Evolutionary conservation across 805 yeast species (phyloP).

Genomic region (Pichia ethanolica): DNA sequence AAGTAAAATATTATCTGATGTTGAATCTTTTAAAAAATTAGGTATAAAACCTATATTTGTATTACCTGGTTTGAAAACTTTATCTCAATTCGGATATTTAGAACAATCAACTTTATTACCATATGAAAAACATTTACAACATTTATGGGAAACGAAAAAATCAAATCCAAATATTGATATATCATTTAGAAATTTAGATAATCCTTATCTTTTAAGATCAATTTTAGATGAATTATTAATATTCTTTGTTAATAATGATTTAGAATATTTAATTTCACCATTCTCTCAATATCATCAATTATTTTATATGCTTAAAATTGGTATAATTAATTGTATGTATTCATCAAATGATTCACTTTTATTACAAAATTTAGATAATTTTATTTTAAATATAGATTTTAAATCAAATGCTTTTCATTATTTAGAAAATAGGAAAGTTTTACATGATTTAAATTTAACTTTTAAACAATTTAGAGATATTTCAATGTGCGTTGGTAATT

Average conservation of each 20-base stretch:
- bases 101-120: conserved; percentile 24
- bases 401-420: conserved; percentile 58
- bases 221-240: conserved; percentile 49
- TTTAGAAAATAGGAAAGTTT: conserved; percentile 49
- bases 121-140: conserved; percentile 36
- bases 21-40: conserved; percentile 49
- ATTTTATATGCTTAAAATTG: conserved; percentile 53
- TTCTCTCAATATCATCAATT: conserved; percentile 75
- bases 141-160: conserved; percentile 38
- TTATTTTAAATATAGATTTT: conserved; percentile 66
- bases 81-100: conserved; percentile 22
- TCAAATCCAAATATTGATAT: conserved; percentile 30
- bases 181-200: conserved; percentile 45
- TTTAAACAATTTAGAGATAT: conserved; percentile 68
- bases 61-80: conserved; percentile 57
- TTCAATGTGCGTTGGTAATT: conserved; percentile 72
- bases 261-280: conserved; percentile 75
- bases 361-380: conserved; percentile 51
- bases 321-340: conserved; percentile 63
- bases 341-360: conserved; percentile 80
- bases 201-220: conserved; percentile 43
- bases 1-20: conserved; percentile 51
- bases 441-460: conserved; percentile 53
- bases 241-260: conserved; percentile 44
- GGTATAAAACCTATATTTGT: conserved; percentile 76